Evolutionary conservation across 768 basidiomycete species (phyloP).

Genomic region (Leccinum sublutescens): DNA sequence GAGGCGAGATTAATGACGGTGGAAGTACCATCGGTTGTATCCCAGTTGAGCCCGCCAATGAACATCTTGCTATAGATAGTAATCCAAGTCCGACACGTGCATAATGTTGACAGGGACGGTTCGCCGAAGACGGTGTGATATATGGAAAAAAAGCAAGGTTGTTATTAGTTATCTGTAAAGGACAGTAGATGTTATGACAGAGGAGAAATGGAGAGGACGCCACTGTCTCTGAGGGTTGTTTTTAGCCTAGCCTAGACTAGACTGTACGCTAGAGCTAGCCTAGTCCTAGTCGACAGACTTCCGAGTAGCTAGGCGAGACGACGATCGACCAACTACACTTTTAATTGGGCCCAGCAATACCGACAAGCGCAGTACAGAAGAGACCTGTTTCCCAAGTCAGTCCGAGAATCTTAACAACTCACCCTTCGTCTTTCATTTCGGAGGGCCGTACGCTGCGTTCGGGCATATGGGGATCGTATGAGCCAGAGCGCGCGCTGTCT

Average conservation of each 20-base stretch:
- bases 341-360: constrained; percentile 28
- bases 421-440: constrained; percentile 99
- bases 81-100: constrained; percentile 24
- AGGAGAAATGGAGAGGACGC: constrained; percentile 59
- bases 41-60: constrained; percentile 99
- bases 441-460: constrained; percentile 76
- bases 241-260: constrained; percentile 84
- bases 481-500: constrained; percentile 35
- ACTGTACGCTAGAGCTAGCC: constrained; percentile 75
- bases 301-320: constrained; percentile 43
- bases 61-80: constrained; percentile 93
- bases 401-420: constrained; percentile 41
- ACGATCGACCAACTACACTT: constrained; percentile 44
- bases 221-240: constrained; percentile 62
- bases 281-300: constrained; percentile 63
- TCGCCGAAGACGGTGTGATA: constrained; percentile 24
- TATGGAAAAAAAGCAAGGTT: constrained; percentile 46
- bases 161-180: constrained; percentile 80
- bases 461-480: constrained; percentile 42
- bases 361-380: constrained; percentile 18
- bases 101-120: constrained; percentile 27
- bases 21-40: constrained; percentile 94
- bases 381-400: constrained; percentile 14
- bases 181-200: constrained; percentile 61
- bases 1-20: constrained; percentile 37